Conservation (phyloP, 352 stramenopile genomes). For the Albugo laibachii region DNA sequence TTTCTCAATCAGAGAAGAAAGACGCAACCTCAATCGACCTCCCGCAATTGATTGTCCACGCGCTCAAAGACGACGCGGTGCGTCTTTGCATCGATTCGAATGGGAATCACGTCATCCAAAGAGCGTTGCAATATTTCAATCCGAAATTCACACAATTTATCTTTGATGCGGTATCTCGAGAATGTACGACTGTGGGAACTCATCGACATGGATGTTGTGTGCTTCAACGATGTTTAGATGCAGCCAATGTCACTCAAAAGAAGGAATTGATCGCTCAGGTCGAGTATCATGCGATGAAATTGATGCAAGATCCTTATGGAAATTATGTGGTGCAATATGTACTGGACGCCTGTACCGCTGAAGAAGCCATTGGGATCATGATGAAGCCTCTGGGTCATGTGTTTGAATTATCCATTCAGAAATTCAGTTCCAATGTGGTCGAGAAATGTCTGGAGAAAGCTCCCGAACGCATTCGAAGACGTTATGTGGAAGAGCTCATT, state of each 20-base stretch:
- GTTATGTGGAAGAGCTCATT: conserved; percentile 63
- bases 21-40: conserved; percentile 11
- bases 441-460: conserved; percentile 96
- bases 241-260: conserved; percentile 76
- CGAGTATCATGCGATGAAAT: conserved; percentile 91
- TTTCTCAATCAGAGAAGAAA: conserved; percentile 19
- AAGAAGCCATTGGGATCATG: conserved; percentile 68
- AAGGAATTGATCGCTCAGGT: conserved; percentile 83
- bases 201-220: conserved; percentile 96
- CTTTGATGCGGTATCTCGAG: conserved; percentile 90
- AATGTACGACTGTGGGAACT: conserved; percentile 90
- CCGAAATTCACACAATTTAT: conserved; percentile 92
- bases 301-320: conserved; percentile 85
- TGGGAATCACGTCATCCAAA: conserved; percentile 96
- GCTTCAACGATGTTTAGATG: conserved; percentile 92
- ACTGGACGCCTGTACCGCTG: conserved; percentile 65
- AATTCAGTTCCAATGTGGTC: conserved; percentile 98
- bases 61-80: conserved; percentile 87
- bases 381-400: conserved; percentile 81
- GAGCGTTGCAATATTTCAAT: conserved; percentile 88
- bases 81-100: conserved; percentile 94
- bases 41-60: conserved; percentile 86
- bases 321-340: conserved; percentile 89
- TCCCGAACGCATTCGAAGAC: conserved; percentile 39
- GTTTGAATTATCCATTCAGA: conserved; percentile 92